Conservation (phyloP, 768 basidiomycete species). For the Holtermanniella nyarrowii region DNA sequence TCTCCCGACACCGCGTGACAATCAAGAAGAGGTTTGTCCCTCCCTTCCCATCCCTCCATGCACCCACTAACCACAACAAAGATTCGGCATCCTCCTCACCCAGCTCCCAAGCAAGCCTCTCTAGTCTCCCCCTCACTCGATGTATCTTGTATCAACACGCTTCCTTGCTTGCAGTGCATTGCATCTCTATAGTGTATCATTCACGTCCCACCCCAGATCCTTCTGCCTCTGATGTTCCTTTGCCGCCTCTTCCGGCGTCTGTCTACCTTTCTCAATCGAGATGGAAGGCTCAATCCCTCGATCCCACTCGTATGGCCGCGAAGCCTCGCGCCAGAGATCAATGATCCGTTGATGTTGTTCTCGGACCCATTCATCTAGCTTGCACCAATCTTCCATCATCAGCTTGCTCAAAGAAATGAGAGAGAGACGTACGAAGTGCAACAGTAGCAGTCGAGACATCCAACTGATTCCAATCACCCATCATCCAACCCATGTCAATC, state of each 20-base stretch:
- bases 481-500: slow-evolving; percentile 41
- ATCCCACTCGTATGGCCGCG: slow-evolving; percentile 29
- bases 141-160: neutral
- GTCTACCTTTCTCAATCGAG: slow-evolving; percentile 31
- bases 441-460: slow-evolving; percentile 36
- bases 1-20: slow-evolving; percentile 91
- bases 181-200: slow-evolving; percentile 18
- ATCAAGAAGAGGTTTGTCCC: slow-evolving; percentile 66
- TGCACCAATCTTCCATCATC: slow-evolving; percentile 35
- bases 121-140: slow-evolving; percentile 42
- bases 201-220: slow-evolving; percentile 40
- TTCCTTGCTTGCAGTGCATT: neutral
- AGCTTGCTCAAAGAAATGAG: neutral
- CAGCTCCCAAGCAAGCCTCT: slow-evolving; percentile 82
- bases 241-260: slow-evolving; percentile 27
- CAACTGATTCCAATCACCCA: slow-evolving; percentile 43
- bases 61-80: neutral
- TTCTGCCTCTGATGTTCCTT: slow-evolving; percentile 41
- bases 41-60: neutral
- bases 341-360: slow-evolving; percentile 31
- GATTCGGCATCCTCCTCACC: slow-evolving; percentile 71
- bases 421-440: slow-evolving; percentile 35
- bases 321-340: slow-evolving; percentile 31
- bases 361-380: slow-evolving; percentile 38
- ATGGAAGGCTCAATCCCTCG: slow-evolving; percentile 29